These are phyloP conservation scores for Coemansia javaensis DNA, from an alignment of 192 early-diverging fungal species.

Conservation along the genomic window DNA sequence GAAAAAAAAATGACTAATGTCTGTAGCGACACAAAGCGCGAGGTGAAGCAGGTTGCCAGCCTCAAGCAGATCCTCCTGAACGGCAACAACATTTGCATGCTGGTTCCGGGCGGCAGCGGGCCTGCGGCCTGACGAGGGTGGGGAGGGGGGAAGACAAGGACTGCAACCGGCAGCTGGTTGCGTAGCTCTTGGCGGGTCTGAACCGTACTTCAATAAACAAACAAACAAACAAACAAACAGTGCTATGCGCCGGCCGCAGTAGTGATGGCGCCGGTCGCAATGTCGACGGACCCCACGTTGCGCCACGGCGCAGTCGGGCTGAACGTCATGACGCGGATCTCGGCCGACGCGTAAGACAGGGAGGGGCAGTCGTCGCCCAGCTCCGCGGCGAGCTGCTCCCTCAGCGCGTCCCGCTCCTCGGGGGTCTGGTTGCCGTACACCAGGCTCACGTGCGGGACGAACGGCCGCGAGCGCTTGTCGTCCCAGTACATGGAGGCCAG, in stretches of 20 bases:
- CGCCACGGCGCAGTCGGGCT: too few species aligned
- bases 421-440: slow-evolving; percentile 16
- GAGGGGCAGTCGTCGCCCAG: slow-evolving; percentile 12
- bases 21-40: slow-evolving; percentile 68
- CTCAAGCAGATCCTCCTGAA: slow-evolving; percentile 91
- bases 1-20: too few species aligned
- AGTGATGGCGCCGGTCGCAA: too few species aligned
- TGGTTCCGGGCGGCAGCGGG: slow-evolving; percentile 51
- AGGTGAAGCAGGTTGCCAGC: slow-evolving; percentile 63
- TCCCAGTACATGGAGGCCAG: slow-evolving; percentile 30
- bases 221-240: too few species aligned
- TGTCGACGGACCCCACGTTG: slow-evolving; percentile 25
- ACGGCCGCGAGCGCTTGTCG: slow-evolving; percentile 4
- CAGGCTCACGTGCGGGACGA: slow-evolving; percentile 32
- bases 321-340: slow-evolving; percentile 19
- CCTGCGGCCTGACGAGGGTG: slow-evolving; percentile 1
- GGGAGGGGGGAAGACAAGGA: too few species aligned
- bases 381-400: background rate
- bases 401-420: background rate
- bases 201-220: too few species aligned
- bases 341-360: slow-evolving; percentile 19
- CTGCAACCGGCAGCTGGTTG: too few species aligned
- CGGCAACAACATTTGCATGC: slow-evolving; percentile 97
- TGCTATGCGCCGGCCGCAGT: too few species aligned
- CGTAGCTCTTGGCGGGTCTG: too few species aligned